These are phyloP conservation scores for Protomyces arabidopsidicola DNA, from an alignment of 1,139 yeast genomes.

Conservation along the genomic window DNA sequence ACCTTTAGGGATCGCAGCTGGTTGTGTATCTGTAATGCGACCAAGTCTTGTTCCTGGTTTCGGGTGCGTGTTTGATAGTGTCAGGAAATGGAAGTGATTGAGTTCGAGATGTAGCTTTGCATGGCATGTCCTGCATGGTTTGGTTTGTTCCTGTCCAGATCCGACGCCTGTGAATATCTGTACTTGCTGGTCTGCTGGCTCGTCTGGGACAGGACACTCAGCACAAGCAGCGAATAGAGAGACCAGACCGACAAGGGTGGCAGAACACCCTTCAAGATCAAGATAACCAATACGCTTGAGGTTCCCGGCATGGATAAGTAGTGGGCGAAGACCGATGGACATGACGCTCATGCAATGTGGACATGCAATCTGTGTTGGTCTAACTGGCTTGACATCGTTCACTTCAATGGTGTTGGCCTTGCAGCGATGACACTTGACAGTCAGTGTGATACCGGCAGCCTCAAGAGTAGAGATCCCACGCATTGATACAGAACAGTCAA, in stretches of 20 bases:
- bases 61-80: conserved; percentile 30
- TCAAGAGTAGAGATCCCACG: conserved; percentile 41
- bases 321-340: conserved; percentile 42
- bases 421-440: conserved; percentile 43
- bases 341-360: conserved; percentile 41
- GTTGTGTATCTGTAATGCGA: not conserved
- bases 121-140: conserved; percentile 42
- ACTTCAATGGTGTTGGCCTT: conserved; percentile 36
- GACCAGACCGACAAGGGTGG: conserved; percentile 40
- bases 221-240: conserved; percentile 43
- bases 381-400: not conserved
- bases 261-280: conserved; percentile 41
- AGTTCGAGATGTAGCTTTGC: conserved; percentile 37
- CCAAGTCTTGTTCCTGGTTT: not conserved
- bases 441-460: conserved; percentile 39
- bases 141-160: conserved; percentile 38
- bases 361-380: conserved; percentile 38
- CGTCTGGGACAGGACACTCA: conserved; percentile 35
- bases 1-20: not conserved
- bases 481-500: conserved; percentile 36
- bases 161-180: conserved; percentile 39
- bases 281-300: conserved; percentile 40
- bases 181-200: not conserved
- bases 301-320: conserved; percentile 38
- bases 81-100: conserved; percentile 35